Base-by-base conservation (phyloP, 345 rosid species). In the Atalantia buxifolia region DNA sequence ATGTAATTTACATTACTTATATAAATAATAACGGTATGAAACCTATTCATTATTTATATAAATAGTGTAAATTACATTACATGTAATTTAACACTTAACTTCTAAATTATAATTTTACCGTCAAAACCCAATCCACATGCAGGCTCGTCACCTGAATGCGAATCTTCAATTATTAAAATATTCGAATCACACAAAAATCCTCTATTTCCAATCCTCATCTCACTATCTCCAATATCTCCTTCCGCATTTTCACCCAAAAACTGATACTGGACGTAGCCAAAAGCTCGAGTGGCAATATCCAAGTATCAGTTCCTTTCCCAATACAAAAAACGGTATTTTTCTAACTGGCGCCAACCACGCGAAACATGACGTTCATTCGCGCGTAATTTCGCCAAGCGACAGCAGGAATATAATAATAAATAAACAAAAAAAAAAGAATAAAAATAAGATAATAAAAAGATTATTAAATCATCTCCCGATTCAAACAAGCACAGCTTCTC, bases 371-470 rank as follows among this genome's bases (percentile, higher is more conserved):
- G 40, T 42, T 18, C 6, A 64, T 57, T 78, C 74, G 81, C 85
- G 83, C 81, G 77, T 76, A 64, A 45, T 64, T 69, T 30, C 69
- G 21, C 27, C 19, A 18, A 72, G 67, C 75, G 81, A 73, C 81
- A 55, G 18, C 10, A n/a, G 30, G 9, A 24, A 30, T 21, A 45
- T 45, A 45, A 45, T 10, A 12, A 45, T 13, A 13, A 45, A 12
- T 27, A 50, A 50, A 70, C 6, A 27, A 42, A 13, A 12, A 14
- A 63, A 42, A 25, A 25, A n/a, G 18, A 31, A 45, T 45, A 22
- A 31, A 6, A 60, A 40, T n/a, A 27, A 48, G 7, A 7, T 8
- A 18, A 18, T n/a, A 65, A 75, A 59, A 24, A 13, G 18, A 12
- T 45, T 45, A 13, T 45, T 2, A 16, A 76, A 67, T 50, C 72